Evolutionary conservation across 306 rosid species (phyloP).

Genomic region (Erythrophleum fordii): DNA sequence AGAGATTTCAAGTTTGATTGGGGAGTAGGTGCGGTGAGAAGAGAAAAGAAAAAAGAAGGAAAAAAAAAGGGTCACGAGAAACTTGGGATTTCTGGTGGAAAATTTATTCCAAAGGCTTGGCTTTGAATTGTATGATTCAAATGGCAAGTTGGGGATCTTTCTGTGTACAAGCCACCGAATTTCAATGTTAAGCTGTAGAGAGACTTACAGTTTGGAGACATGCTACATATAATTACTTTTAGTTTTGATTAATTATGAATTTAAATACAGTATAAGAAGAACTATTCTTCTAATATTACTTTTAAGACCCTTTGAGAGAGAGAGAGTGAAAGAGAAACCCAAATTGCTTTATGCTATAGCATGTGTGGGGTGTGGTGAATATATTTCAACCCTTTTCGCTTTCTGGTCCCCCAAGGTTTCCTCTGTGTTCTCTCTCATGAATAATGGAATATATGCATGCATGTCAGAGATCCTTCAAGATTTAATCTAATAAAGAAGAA

Average conservation of each 20-base stretch:
- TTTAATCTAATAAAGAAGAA: not conserved
- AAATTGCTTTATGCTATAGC: not conserved
- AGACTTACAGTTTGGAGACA: too few relatives aligned
- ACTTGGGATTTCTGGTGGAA: constrained; percentile 39
- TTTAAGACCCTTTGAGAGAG: too few relatives aligned
- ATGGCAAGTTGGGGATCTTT: constrained; percentile 15
- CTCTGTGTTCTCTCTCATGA: constrained; percentile 2
- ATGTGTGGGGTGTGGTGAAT: not conserved
- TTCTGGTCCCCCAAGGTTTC: constrained; percentile 8
- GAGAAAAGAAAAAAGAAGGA: constrained; percentile 3
- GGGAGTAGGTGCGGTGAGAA: constrained; percentile 42
- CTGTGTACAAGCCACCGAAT: too few relatives aligned
- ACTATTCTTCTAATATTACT: too few relatives aligned
- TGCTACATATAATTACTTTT: too few relatives aligned
- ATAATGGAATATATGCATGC: constrained; percentile 5
- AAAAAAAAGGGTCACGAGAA: constrained; percentile 49
- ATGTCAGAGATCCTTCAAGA: constrained; percentile 17
- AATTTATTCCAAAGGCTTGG: constrained; percentile 43
- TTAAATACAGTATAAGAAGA: too few relatives aligned
- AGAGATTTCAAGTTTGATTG: constrained; percentile 15
- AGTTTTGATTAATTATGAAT: too few relatives aligned
- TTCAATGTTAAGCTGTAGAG: too few relatives aligned
- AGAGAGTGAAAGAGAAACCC: not conserved
- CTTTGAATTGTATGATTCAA: constrained; percentile 31
- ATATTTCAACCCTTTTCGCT: not conserved